Evolutionary conservation across 306 rosid genomes (phyloP).

Genomic region (Boehmeria nivea): DNA sequence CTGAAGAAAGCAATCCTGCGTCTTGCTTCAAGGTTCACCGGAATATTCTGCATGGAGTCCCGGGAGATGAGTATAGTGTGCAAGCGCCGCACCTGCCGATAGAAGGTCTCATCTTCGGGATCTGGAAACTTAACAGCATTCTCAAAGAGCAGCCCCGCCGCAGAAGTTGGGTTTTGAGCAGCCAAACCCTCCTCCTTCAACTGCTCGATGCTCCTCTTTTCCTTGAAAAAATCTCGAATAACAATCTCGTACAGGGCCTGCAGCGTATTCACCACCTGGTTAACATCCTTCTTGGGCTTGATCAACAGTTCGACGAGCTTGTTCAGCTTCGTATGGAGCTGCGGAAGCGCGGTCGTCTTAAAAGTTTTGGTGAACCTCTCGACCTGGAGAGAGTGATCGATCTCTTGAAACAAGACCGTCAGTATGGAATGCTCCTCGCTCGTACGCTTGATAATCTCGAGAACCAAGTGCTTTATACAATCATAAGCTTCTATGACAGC

Average conservation of each 20-base stretch:
- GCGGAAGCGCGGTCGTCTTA: slow-evolving; percentile 70
- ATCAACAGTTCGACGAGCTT: slow-evolving; percentile 63
- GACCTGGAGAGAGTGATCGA: slow-evolving; percentile 72
- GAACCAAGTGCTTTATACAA: slow-evolving; percentile 65
- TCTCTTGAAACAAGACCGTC: slow-evolving; percentile 75
- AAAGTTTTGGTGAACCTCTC: slow-evolving; percentile 76
- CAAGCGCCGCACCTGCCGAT: slow-evolving; percentile 78
- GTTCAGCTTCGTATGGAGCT: slow-evolving; percentile 69
- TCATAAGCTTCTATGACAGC: slow-evolving; percentile 87
- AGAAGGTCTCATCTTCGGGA: slow-evolving; percentile 54
- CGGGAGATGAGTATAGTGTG: slow-evolving; percentile 81
- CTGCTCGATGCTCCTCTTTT: slow-evolving; percentile 53
- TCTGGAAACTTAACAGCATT: slow-evolving; percentile 67
- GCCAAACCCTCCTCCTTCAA: slow-evolving; percentile 81
- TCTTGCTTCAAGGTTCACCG: slow-evolving; percentile 92
- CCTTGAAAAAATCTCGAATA: slow-evolving; percentile 72
- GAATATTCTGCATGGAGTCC: slow-evolving; percentile 85
- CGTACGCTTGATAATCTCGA: slow-evolving; percentile 48
- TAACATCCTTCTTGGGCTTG: slow-evolving; percentile 53
- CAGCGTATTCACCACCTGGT: slow-evolving; percentile 65
- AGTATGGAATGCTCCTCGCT: slow-evolving; percentile 84
- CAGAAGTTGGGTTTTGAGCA: slow-evolving; percentile 44
- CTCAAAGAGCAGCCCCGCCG: slow-evolving; percentile 62
- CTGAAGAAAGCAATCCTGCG: slow-evolving; percentile 92
- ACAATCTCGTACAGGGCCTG: slow-evolving; percentile 93